These are phyloP conservation scores for Aspergillus quadricinctus DNA, from an alignment of 2,329 filamentous ascomycete genomes.

Conservation along the genomic window DNA sequence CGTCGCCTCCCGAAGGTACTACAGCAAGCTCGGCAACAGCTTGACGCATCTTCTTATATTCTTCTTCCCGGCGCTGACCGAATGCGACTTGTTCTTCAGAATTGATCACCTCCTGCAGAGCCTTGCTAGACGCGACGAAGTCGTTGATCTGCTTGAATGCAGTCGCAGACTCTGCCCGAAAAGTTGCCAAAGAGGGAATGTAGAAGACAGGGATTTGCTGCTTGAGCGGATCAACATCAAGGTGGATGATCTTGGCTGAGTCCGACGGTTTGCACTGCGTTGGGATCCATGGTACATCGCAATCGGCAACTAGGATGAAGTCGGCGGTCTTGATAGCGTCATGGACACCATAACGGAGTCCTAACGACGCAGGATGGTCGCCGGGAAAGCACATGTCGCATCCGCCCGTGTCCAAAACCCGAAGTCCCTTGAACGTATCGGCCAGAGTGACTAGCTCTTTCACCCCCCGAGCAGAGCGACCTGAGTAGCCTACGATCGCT, in stretches of 20 bases:
- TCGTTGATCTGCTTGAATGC: constrained; percentile 66
- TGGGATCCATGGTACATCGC: constrained; percentile 91
- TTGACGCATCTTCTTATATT: constrained; percentile 57
- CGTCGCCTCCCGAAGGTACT: constrained; percentile 50
- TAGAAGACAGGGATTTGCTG: constrained; percentile 72
- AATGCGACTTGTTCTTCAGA: constrained; percentile 41
- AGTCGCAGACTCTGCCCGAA: constrained; percentile 60
- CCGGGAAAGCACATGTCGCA: constrained; percentile 50
- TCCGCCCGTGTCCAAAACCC: constrained; percentile 51
- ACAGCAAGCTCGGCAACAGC: constrained; percentile 54
- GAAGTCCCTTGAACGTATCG: constrained; percentile 45
- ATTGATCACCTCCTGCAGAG: constrained; percentile 41
- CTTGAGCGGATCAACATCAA: constrained; percentile 65
- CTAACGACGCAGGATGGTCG: constrained; percentile 55
- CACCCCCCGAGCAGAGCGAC: constrained; percentile 42
- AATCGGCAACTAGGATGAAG: constrained; percentile 79
- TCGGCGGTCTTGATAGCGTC: constrained; percentile 72
- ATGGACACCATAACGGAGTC: constrained; percentile 70
- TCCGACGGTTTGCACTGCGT: constrained; percentile 61
- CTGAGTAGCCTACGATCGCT: constrained; percentile 49
- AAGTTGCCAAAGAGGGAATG: constrained; percentile 61
- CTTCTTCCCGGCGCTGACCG: constrained; percentile 53
- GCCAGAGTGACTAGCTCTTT: constrained; percentile 45
- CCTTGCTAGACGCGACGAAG: constrained; percentile 50
- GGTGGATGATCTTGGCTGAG: constrained; percentile 57